Evolutionary conservation across 208 protist species (phyloP), one percentile per base, ranked within the genome.

Genomic region (Leishmania arabica): DNA sequence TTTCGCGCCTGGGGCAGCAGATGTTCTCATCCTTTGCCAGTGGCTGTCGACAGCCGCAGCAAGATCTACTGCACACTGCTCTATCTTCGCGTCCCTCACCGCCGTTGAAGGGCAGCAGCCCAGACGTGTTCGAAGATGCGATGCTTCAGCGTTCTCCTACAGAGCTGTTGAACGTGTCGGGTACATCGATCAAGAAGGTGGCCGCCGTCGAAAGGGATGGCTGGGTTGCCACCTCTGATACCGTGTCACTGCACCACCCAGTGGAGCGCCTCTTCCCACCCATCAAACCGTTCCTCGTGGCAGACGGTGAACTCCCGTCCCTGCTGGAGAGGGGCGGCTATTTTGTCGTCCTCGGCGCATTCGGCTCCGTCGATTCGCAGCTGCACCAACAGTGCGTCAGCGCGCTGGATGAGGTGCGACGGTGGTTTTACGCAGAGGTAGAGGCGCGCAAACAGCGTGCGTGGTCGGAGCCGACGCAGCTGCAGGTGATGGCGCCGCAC

Each of bases 321-420:
- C 81, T 82, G 53, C 66, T 93, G 37, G 81, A 86, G 76, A 75
- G 84, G 13, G 90, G 92, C 8, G 91, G 92, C 37, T 90, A 78
- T 76, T 91, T 93, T 62, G 86, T 96, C 40, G 86, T 95, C 1
- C 88, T 96, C 34, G 88, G 90, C 58, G 86, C 86, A 8, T 88
- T 90, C 19, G 92, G 92, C 34, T 78, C 83, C 0, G 81, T 96
- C 42, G 81, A 90, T n/a, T 53, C 81, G 51, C 78, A 79, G 40
- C 77, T 95, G 79, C 91, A 96, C 77, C 77, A 79, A 45, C 77
- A 82, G 37, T 92, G 90, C 80, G 37, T 85, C 34, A 54, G 11
- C 21, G 86, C 84, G 5, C 82, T 96, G 64, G 75, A 85, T 53
- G 87, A 89, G 73, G 89, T 84, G 24, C 79, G 84, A 27, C 53